Conservation (phyloP, 2,329 filamentous ascomycete species). For the Neofusicoccum ribis region DNA sequence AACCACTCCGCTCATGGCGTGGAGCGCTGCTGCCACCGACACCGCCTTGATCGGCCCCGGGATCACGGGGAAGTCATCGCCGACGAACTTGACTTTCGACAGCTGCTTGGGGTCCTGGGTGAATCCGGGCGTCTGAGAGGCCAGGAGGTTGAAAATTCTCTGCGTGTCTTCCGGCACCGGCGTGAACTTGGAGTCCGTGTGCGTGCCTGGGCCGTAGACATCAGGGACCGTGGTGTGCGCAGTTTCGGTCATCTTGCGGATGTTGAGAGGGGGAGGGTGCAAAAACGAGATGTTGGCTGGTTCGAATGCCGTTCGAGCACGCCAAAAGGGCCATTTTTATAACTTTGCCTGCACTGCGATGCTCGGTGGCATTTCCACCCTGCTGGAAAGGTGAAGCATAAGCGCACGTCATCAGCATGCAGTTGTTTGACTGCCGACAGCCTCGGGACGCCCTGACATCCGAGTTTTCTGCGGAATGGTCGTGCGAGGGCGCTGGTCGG, state of each 20-base stretch:
- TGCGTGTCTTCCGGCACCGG: slow-evolving; percentile 41
- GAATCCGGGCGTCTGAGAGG: slow-evolving; percentile 43
- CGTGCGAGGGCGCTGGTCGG: background rate
- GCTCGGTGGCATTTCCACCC: background rate
- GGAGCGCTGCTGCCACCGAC: slow-evolving; percentile 44
- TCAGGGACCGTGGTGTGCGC: slow-evolving; percentile 11
- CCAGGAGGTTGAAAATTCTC: slow-evolving; percentile 42
- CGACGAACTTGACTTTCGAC: slow-evolving; percentile 41
- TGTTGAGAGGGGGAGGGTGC: background rate
- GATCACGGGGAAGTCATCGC: slow-evolving; percentile 41
- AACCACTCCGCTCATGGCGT: slow-evolving; percentile 48
- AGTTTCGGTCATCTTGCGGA: slow-evolving; percentile 1
- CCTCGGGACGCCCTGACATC: background rate
- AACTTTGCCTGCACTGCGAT: background rate
- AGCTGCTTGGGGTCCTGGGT: slow-evolving; percentile 36
- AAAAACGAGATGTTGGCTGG: background rate
- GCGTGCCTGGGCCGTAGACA: slow-evolving; percentile 45
- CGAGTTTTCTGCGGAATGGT: slow-evolving; percentile 10
- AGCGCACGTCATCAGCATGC: background rate
- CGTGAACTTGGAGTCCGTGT: slow-evolving; percentile 39
- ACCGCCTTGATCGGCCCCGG: slow-evolving; percentile 48
- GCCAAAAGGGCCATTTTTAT: background rate
- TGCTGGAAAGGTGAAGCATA: background rate
- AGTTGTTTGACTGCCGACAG: background rate
- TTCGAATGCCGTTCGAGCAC: background rate